Evolutionary conservation across 2,329 filamentous ascomycete genomes (phyloP), one percentile per base, ranked within the genome.

Genomic region (Pseudogymnoascus destructans): DNA sequence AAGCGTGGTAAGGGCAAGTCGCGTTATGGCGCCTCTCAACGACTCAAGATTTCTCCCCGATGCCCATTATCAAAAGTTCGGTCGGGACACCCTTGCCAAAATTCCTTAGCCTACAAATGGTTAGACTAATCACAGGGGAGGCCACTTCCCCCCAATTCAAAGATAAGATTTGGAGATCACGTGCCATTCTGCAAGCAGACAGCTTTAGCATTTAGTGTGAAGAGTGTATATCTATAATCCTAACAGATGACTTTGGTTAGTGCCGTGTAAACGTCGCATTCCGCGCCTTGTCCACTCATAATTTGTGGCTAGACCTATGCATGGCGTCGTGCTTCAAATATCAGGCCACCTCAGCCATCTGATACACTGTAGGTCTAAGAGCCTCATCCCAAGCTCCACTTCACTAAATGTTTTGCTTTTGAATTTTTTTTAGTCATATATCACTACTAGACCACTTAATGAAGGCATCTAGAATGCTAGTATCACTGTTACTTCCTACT

Each of bases 71-170:
- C 46, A 52, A 52, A 52, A 52, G 46, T 52, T 52, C 46, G 46
- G 46, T 52, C 46, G 46, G 25, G 46, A 52, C 46, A 52, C 46
- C 46, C 46, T 52, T 30, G 32, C 46, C 46, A 52, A 52, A 52
- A 52, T 52, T 52, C 46, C 19, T 52, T 52, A 52, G 10, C 25
- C 46, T 32, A 52, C 25, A 52, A 52, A 4, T 52, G 46, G 46
- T 52, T 52, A 52, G 46, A 52, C 46, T 52, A 17, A 30, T 52
- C 25, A 52, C 46, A 52, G 46, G 46, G 46, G 46, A 19, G 25
- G 25, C 46, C 5, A 5, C 10, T 25, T 19, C 46, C 46, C 46
- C 15, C 15, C n/a, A 52, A 17, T 32, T 19, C 46, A 19, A 30
- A 30, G 46, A 52, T 52, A 52, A 30, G 25, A 52, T 32, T 30